Conservation (phyloP, 306 rosid genomes). For the Cucumis sativus region DNA sequence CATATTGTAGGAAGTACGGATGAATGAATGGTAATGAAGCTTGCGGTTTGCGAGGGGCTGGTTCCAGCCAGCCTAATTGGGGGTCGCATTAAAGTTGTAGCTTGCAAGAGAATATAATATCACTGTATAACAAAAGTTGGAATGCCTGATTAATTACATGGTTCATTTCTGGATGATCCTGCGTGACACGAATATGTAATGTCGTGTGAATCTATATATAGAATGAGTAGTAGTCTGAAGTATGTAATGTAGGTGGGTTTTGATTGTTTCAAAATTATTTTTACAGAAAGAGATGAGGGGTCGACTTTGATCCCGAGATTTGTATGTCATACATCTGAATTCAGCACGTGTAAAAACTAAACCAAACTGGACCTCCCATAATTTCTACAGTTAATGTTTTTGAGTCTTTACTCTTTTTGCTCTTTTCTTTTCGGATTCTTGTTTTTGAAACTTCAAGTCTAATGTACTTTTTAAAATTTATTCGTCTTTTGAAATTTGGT, state of each 20-base stretch:
- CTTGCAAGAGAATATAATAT: conserved; percentile 19
- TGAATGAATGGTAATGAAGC: conserved; percentile 4
- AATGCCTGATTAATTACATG: conserved; percentile 25
- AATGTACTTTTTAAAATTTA: no score
- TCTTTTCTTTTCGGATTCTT: no score
- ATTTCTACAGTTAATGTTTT: not conserved
- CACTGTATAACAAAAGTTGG: conserved; percentile 27
- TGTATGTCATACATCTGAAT: conserved; percentile 3
- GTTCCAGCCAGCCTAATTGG: conserved; percentile 19
- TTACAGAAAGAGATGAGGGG: conserved; percentile 7
- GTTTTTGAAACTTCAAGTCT: no score
- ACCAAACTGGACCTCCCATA: not conserved
- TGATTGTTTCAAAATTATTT: conserved; percentile 15
- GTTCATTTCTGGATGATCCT: conserved; percentile 34
- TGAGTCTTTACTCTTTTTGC: no score
- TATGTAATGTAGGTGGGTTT: conserved; percentile 24
- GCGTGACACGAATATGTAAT: conserved; percentile 19
- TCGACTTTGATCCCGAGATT: not conserved
- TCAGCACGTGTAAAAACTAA: not conserved
- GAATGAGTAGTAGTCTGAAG: conserved; percentile 27
- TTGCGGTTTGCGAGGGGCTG: conserved; percentile 22
- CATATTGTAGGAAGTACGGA: conserved; percentile 40
- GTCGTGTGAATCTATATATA: conserved; percentile 20
- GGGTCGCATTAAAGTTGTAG: conserved; percentile 25
- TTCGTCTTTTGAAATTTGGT: no score